Evolutionary conservation across 176 grass and related monocot genomes (phyloP), one percentile per base, ranked within the genome.

Genomic region (Chloris gayana): DNA sequence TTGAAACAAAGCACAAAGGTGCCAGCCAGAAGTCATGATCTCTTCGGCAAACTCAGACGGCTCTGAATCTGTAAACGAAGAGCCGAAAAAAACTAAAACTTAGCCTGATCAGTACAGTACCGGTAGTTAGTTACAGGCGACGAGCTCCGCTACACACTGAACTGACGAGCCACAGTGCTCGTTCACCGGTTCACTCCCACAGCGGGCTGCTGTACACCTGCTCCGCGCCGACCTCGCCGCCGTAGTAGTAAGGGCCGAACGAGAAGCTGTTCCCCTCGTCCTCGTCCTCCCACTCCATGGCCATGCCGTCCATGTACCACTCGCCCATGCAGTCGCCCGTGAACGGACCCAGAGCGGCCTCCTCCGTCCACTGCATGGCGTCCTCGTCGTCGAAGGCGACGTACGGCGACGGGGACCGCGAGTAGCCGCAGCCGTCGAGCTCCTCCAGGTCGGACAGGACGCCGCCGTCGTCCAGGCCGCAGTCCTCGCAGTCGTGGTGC

Each of bases 401-500:
- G 62, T 69, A 83, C 57, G 81, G 70, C 33, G 45, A n/a, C 70
- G 76, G 63, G n/a, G 62, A 76, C 33, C 19, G 14, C 18, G 80
- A 61, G 62, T 79, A 75, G 22, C 81, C 78, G 64, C 64, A 49
- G 1, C 57, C 61, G 3, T 83, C 63, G 13, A 91, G 69, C 2
- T 86, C 72, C 11, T 86, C 72, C 14, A 94, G 73, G 69, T 83
- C 83, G 11, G 54, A 76, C 5, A 90, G 60, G 33, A 94, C 73
- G 72, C 78, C 73, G 66, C 80, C 82, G 58, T 78, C 77, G n/a
- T 91, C 91, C 74, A 94, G 82, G 18, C 72, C 83, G 32, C 94
- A 94, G 69, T 97, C 94, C 72, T 94, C 87, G 71, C 91, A 94
- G 32, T 82, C 82, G 37, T 90, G 75, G 77, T 70, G 80, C 37